Percentiles rank a stretch among this genome's conserved stretches.
These are phyloP conservation scores for Phytophthora sansomeana DNA, from an alignment of 352 stramenopile genomes.

Conservation along the genomic window DNA sequence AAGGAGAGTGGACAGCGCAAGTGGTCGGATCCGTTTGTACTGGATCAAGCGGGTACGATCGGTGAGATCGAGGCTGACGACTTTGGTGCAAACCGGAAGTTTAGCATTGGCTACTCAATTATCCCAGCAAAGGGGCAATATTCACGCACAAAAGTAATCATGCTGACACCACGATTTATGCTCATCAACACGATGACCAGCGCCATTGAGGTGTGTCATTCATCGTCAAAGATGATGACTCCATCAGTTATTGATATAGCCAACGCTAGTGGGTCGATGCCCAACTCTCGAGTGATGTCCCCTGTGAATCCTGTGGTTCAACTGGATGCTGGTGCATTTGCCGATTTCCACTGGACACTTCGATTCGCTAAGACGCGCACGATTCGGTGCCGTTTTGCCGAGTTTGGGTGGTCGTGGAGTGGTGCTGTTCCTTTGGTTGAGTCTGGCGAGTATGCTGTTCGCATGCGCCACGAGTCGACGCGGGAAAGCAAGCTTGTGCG, in stretches of 20 bases:
- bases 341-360: constrained; percentile 88
- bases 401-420: constrained; percentile 87
- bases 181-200: constrained; percentile 81
- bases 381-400: constrained; percentile 79
- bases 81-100: constrained; percentile 66
- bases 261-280: constrained; percentile 44
- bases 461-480: constrained; percentile 85
- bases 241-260: constrained; percentile 52
- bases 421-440: constrained; percentile 78
- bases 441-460: constrained; percentile 83
- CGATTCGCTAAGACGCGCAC: constrained; percentile 74
- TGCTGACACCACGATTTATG: constrained; percentile 87
- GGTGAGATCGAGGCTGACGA: constrained; percentile 80
- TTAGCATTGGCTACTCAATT: constrained; percentile 87
- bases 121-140: constrained; percentile 76
- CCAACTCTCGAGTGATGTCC: constrained; percentile 62
- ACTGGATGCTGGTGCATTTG: constrained; percentile 74
- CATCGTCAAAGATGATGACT: constrained; percentile 67
- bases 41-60: constrained; percentile 81
- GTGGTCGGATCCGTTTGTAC: constrained; percentile 75
- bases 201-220: constrained; percentile 83
- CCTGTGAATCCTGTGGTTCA: constrained; percentile 74
- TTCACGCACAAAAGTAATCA: constrained; percentile 89
- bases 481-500: constrained; percentile 81
- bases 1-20: constrained; percentile 63